These are phyloP conservation scores for Handroanthus guayacan DNA, from an alignment of 257 asterid species.

Conservation along the genomic window DNA sequence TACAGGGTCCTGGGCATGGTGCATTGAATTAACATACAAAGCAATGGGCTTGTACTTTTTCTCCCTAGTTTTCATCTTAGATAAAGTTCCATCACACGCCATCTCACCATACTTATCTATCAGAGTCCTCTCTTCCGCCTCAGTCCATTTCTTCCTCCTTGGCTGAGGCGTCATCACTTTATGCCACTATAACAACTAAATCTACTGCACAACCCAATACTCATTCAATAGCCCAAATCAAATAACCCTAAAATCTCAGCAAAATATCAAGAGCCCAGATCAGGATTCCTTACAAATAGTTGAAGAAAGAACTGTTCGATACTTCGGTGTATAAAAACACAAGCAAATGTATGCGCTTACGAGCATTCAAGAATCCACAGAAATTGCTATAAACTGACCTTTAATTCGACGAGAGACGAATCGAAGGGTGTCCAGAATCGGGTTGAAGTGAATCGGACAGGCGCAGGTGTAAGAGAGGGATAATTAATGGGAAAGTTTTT, in stretches of 20 bases:
- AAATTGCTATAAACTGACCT: conserved; percentile 24
- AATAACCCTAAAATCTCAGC: conserved; percentile 3
- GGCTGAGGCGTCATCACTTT: conserved; percentile 82
- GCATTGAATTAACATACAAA: conserved; percentile 75
- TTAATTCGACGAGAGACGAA: conserved; percentile 26
- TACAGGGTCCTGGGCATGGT: conserved; percentile 68
- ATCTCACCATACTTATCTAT: conserved; percentile 89
- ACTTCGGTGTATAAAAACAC: conserved; percentile 29
- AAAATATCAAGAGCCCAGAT: conserved; percentile 31
- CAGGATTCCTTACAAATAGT: conserved; percentile 37
- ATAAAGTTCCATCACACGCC: conserved; percentile 75
- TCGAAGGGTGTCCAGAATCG: conserved; percentile 25
- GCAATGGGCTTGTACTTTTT: conserved; percentile 90
- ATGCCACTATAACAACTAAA: conserved; percentile 33
- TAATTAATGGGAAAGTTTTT: conserved; percentile 15
- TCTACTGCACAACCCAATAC: conserved; percentile 31
- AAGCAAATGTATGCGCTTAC: conserved; percentile 23
- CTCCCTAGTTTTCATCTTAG: conserved; percentile 95
- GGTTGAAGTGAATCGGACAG: conserved; percentile 17
- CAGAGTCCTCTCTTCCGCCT: conserved; percentile 93
- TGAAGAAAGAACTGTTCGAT: conserved; percentile 9
- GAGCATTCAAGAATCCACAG: conserved; percentile 31
- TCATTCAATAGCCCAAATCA: conserved; percentile 32
- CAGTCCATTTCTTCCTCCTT: conserved; percentile 98
- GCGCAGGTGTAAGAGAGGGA: conserved; percentile 12